Evolutionary conservation across 257 asterid genomes (phyloP), one percentile per base, ranked within the genome.

Genomic region (Cordia subcordata): DNA sequence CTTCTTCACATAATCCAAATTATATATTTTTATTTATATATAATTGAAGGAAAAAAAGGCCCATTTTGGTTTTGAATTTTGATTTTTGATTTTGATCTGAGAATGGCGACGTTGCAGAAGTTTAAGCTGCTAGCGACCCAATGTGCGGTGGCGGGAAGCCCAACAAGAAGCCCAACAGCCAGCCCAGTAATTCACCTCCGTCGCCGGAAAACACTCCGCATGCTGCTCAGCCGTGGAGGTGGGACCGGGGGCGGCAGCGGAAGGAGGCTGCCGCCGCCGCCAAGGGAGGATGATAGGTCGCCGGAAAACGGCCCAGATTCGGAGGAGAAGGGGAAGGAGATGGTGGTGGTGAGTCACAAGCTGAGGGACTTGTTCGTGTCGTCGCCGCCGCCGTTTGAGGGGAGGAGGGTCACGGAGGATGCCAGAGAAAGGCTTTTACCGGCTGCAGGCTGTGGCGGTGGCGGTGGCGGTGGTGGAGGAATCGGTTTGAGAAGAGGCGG

Each of bases 141-240:
- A 55, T 88, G 98, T 69, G 92, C 94, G 0, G 88, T 82, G 8
- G 85, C 95, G 38, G 84, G 82, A 33, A 92, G 94, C 61, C 98
- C 96, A 45, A 79, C 87, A 13, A 70, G 90, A 16, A 88, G 98
- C 70, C 98, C 98, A 0, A 68, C 91, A 13, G 60, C 94, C 23
- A 87, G 96, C 69, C 96, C 98, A 13, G 93, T 91, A 14, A 82
- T 86, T 78, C 95, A 88, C 64, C 80, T 91, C 69, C 98, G 98
- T 68, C 90, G 95, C n/a, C 70, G 95, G 56, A 88, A 74, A 58
- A 91, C 98, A 1, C 94, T 91, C 4, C 81, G 90, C 0, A 91
- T 88, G 98, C 78, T 91, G 10, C 93, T 91, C 74, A 70, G 81
- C 61, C 85, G 91, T 39, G 68, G 71, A 51, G 75, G 75, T 1